phyloP scores from a whole-genome alignment of 2,329 filamentous ascomycete genomes.

The Aspergillaceae sp. region DNA sequence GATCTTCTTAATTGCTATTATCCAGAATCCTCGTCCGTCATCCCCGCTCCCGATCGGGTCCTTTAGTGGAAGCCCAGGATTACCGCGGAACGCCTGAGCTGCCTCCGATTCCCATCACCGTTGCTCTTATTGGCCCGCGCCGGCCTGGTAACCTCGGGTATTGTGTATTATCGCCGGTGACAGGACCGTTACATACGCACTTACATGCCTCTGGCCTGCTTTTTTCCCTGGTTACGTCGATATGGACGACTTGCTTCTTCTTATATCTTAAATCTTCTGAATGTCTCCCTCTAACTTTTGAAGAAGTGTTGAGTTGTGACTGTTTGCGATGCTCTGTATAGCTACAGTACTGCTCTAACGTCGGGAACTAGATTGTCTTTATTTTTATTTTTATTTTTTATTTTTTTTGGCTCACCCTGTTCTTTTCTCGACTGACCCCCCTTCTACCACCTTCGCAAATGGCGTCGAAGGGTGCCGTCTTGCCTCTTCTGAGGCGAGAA shows the following conservation, averaged over 20 bases:
- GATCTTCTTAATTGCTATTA: too few species aligned
- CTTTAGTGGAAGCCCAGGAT: not conserved
- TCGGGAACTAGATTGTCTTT: not conserved
- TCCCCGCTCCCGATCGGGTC: not conserved
- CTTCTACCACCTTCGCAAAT: slow-evolving; percentile 17
- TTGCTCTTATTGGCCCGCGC: slow-evolving; percentile 17
- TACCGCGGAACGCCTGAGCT: not conserved
- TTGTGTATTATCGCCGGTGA: slow-evolving; percentile 9
- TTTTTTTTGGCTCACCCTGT: not conserved
- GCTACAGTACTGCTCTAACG: not conserved
- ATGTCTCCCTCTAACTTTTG: too few species aligned
- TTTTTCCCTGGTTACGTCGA: too few species aligned
- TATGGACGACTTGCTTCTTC: too few species aligned
- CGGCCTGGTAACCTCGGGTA: not conserved
- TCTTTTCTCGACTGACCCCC: not conserved
- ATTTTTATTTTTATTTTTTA: not conserved
- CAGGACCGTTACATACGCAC: slow-evolving; percentile 19
- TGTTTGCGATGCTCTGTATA: not conserved
- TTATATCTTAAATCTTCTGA: too few species aligned
- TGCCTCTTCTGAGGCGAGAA: slow-evolving; percentile 37
- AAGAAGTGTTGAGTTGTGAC: not conserved
- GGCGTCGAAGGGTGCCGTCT: slow-evolving; percentile 33
- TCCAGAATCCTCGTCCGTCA: too few species aligned
- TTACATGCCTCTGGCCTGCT: not conserved
- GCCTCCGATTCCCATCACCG: slow-evolving; percentile 17